A percentile compares a stretch with the other conserved stretches of the same genome.
These are phyloP conservation scores for Hypsizygus ulmarius DNA, from an alignment of 1,284 basidiomycete genomes.

Conservation along the genomic window DNA sequence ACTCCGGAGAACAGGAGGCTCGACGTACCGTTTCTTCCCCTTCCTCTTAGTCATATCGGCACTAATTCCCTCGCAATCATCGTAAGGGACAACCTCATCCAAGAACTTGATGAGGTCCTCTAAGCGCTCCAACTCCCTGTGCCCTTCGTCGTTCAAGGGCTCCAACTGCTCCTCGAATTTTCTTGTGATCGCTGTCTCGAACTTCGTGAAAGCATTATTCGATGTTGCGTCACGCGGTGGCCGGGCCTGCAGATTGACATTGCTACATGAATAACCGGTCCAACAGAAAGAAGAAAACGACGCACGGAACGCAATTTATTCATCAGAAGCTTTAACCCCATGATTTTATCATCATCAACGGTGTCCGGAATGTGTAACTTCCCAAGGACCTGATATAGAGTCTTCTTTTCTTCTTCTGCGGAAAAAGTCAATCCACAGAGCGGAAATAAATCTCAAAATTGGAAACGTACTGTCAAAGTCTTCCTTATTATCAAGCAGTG, in stretches of 20 bases:
- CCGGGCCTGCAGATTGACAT: constrained; percentile 52
- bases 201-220: constrained; percentile 77
- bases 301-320: constrained; percentile 60
- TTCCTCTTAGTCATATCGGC: constrained; percentile 38
- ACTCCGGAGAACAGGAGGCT: neutral
- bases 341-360: constrained; percentile 66
- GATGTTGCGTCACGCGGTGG: constrained; percentile 72
- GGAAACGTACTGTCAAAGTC: constrained; percentile 31
- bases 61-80: constrained; percentile 49
- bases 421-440: neutral
- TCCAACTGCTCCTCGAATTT: constrained; percentile 71
- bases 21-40: constrained; percentile 44
- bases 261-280: constrained; percentile 2
- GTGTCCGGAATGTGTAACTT: constrained; percentile 77
- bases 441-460: neutral
- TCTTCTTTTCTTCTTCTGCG: constrained; percentile 75
- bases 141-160: constrained; percentile 72
- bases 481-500: constrained; percentile 43
- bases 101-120: constrained; percentile 65
- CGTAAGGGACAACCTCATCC: constrained; percentile 56
- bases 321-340: constrained; percentile 63
- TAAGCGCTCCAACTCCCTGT: constrained; percentile 55
- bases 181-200: constrained; percentile 67
- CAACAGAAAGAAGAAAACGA: constrained; percentile 25
- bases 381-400: constrained; percentile 68